phyloP scores from a whole-genome alignment of 2,329 filamentous ascomycete genomes.

The Phoma sp. region DNA sequence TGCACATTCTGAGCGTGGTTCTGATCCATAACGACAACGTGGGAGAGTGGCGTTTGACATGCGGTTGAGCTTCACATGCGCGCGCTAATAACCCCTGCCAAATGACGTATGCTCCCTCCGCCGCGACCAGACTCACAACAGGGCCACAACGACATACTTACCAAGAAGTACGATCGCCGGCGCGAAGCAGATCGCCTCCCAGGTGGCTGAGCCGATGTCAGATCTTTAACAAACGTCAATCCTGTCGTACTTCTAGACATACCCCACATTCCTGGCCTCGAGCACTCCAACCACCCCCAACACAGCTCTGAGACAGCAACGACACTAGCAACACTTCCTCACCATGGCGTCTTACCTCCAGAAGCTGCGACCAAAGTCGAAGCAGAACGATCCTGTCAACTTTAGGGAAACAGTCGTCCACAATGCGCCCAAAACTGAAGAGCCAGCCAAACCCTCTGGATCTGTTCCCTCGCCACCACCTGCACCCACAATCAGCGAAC shows the following conservation, averaged over 20 bases:
- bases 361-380: conserved; percentile 42
- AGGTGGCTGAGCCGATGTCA: conserved; percentile 9
- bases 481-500: conserved; percentile 31
- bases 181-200: conserved; percentile 21
- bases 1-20: background rate
- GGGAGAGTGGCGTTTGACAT: background rate
- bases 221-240: conserved; percentile 5
- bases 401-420: conserved; percentile 20
- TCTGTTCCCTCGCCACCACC: conserved; percentile 23
- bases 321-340: background rate
- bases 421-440: conserved; percentile 17
- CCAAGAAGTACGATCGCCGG: conserved; percentile 17
- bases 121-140: conserved; percentile 24
- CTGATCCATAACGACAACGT: background rate
- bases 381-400: conserved; percentile 30
- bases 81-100: conserved; percentile 27
- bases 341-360: conserved; percentile 42
- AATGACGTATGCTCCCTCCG: conserved; percentile 35
- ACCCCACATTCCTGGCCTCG: conserved; percentile 3
- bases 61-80: conserved; percentile 13
- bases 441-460: conserved; percentile 32
- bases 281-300: background rate
- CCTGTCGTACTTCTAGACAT: background rate
- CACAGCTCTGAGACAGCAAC: background rate
- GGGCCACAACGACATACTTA: conserved; percentile 32